Evolutionary conservation across 202 grass and related monocot genomes (phyloP).

Genomic region (Hordeum pubiflorum): DNA sequence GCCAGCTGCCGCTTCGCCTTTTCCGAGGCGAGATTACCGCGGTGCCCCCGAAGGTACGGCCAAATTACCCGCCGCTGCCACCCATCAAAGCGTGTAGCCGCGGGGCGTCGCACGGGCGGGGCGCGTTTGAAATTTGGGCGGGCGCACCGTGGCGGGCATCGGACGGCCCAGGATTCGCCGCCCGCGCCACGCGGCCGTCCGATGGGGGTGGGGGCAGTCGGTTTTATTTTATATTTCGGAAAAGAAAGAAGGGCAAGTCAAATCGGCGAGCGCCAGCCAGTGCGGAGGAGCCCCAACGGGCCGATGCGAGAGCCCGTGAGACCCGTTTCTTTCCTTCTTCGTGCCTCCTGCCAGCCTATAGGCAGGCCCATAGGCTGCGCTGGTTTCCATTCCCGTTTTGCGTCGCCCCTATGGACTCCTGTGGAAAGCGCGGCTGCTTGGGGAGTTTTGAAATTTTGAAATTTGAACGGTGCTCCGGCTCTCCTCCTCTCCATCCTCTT

Average conservation of each 20-base stretch:
- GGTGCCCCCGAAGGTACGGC: background rate
- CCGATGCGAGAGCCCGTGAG: background rate
- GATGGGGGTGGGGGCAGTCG: background rate
- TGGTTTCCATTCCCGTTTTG: background rate
- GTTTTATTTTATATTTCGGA: too few relatives aligned
- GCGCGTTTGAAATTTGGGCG: constrained; percentile 42
- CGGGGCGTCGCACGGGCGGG: background rate
- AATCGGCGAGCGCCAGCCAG: constrained; percentile 11
- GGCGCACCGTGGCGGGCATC: background rate
- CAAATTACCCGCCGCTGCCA: background rate
- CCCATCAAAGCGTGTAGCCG: background rate
- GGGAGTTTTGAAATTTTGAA: background rate
- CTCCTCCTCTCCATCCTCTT: too few relatives aligned
- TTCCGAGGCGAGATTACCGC: background rate
- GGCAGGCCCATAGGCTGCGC: background rate
- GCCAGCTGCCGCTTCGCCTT: background rate
- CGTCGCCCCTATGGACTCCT: too few relatives aligned
- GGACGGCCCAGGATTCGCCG: background rate
- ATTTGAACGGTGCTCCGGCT: background rate
- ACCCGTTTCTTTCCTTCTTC: background rate
- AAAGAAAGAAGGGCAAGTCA: background rate
- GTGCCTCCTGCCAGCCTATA: background rate
- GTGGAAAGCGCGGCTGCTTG: too few relatives aligned
- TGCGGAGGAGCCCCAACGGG: background rate
- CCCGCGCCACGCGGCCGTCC: constrained; percentile 6